Evolutionary conservation across 2,329 filamentous ascomycete genomes (phyloP).

Genomic region (Arthroderma uncinatum): DNA sequence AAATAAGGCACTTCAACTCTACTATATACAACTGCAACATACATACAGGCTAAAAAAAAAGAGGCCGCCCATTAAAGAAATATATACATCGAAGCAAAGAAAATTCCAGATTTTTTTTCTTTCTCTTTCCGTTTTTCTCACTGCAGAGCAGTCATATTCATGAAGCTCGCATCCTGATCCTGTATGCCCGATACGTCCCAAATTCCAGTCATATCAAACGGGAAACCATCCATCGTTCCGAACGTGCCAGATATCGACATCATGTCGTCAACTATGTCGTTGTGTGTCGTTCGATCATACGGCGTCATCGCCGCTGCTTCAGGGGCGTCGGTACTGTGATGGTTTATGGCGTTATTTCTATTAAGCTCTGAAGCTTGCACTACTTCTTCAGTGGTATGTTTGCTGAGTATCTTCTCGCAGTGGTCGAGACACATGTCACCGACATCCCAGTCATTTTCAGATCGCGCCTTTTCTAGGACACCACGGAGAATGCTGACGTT

Average conservation of each 20-base stretch:
- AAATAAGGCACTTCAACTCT: not conserved
- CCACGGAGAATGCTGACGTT: slow-evolving; percentile 40
- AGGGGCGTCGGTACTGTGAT: slow-evolving; percentile 9
- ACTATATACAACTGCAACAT: not conserved
- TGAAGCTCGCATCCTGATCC: slow-evolving; percentile 13
- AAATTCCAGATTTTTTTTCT: not conserved
- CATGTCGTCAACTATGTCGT: slow-evolving; percentile 38
- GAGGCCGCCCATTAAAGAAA: not conserved
- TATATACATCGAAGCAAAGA: slow-evolving; percentile 2
- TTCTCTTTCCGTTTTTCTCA: not conserved
- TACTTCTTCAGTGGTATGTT: slow-evolving; percentile 20
- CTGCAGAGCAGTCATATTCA: slow-evolving; percentile 8
- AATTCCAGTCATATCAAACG: slow-evolving; percentile 38
- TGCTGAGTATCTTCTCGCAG: slow-evolving; percentile 36
- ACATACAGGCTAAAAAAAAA: not conserved
- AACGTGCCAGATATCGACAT: slow-evolving; percentile 38
- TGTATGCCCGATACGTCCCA: slow-evolving; percentile 33
- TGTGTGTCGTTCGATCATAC: slow-evolving; percentile 36
- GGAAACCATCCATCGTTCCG: slow-evolving; percentile 37
- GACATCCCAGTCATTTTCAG: slow-evolving; percentile 45
- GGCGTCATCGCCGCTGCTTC: slow-evolving; percentile 29
- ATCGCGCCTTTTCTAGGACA: slow-evolving; percentile 38
- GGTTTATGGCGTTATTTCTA: not conserved
- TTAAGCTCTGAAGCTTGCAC: not conserved
- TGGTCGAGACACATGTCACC: slow-evolving; percentile 45